Conservation (phyloP, 2,329 filamentous ascomycete genomes). For the Colletotrichum sojae region DNA sequence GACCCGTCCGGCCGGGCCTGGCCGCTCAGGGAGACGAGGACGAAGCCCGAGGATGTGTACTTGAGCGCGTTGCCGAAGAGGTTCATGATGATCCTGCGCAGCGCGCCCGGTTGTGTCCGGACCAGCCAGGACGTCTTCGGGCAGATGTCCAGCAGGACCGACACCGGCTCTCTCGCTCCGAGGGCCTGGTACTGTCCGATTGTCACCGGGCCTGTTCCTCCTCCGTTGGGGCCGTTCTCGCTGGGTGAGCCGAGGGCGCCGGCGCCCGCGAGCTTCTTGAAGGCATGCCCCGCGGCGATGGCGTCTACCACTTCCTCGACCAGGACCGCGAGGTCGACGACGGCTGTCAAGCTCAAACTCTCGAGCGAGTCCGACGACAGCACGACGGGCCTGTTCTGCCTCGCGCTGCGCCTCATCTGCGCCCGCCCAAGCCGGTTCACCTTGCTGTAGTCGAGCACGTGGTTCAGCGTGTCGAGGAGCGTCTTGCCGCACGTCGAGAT, state of each 20-base stretch:
- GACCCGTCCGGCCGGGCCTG: slow-evolving; percentile 43
- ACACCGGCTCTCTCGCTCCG: slow-evolving; percentile 51
- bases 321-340: slow-evolving; percentile 51
- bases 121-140: slow-evolving; percentile 64
- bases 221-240: neutral
- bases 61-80: slow-evolving; percentile 74
- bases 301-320: slow-evolving; percentile 56
- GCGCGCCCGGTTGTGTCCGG: slow-evolving; percentile 65
- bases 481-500: slow-evolving; percentile 63
- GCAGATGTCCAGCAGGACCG: slow-evolving; percentile 66
- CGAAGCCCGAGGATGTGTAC: slow-evolving; percentile 68
- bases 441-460: slow-evolving; percentile 61
- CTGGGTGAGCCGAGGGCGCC: slow-evolving; percentile 5
- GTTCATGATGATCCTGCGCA: slow-evolving; percentile 73
- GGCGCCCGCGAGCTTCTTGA: slow-evolving; percentile 44
- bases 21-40: slow-evolving; percentile 56
- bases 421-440: slow-evolving; percentile 53
- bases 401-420: slow-evolving; percentile 42
- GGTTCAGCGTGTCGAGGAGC: slow-evolving; percentile 64
- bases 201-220: neutral
- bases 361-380: slow-evolving; percentile 49
- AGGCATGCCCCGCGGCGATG: slow-evolving; percentile 53
- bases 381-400: slow-evolving; percentile 39
- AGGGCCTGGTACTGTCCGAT: slow-evolving; percentile 39
- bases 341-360: slow-evolving; percentile 49